These are phyloP conservation scores for Uronychia binucleata DNA, from an alignment of 73 alveolate genomes.

Conservation along the genomic window DNA sequence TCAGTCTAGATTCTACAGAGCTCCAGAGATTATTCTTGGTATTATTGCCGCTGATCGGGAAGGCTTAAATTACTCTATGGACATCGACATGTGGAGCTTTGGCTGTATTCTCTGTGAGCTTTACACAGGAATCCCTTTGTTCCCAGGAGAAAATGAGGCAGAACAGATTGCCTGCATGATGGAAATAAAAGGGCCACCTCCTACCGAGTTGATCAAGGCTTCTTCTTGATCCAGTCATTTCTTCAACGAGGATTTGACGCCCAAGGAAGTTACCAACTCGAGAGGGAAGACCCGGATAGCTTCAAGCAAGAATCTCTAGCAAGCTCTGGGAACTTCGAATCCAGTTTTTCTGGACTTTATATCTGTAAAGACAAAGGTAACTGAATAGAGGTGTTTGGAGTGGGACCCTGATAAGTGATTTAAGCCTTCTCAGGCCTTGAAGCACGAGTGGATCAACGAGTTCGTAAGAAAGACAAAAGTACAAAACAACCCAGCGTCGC, in stretches of 20 bases:
- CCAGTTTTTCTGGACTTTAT: slow-evolving; percentile 51
- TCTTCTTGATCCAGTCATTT: slow-evolving; percentile 46
- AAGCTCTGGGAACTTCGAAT: slow-evolving; percentile 38
- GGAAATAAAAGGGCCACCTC: slow-evolving; percentile 69
- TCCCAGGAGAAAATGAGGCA: slow-evolving; percentile 80
- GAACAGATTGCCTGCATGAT: slow-evolving; percentile 67
- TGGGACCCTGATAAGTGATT: neutral
- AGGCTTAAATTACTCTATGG: slow-evolving; percentile 68
- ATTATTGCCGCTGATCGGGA: neutral
- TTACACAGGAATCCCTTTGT: slow-evolving; percentile 72
- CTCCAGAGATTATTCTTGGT: slow-evolving; percentile 89
- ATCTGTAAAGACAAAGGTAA: neutral
- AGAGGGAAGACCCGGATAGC: slow-evolving; percentile 56
- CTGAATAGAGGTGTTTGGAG: neutral
- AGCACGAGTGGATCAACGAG: neutral
- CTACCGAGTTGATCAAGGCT: slow-evolving; percentile 26
- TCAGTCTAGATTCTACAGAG: slow-evolving; percentile 83
- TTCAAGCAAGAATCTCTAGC: neutral
- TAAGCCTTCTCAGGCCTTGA: neutral
- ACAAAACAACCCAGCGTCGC: neutral
- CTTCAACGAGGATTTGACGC: slow-evolving; percentile 56
- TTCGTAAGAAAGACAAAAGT: neutral
- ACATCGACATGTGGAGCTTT: slow-evolving; percentile 88
- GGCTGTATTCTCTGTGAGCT: slow-evolving; percentile 86
- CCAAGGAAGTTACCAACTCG: slow-evolving; percentile 43